These are phyloP conservation scores for Plasmodium reichenowi DNA, from an alignment of 169 alveolate species.

Conservation along the genomic window DNA sequence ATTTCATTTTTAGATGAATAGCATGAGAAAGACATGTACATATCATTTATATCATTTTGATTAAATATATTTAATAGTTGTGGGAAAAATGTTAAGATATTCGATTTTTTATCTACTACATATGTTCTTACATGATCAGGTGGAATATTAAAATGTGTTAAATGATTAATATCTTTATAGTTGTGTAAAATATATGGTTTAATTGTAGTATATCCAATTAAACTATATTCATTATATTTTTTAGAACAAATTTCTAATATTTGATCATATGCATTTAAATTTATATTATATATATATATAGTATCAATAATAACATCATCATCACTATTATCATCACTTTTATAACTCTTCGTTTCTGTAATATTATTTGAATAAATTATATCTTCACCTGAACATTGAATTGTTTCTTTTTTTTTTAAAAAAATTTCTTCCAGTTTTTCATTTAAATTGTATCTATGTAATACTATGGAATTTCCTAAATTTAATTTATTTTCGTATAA, in stretches of 20 bases:
- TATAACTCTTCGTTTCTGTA: not conserved
- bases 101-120: constrained; percentile 19
- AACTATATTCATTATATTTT: constrained; percentile 14
- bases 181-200: constrained; percentile 55
- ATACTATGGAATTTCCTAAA: constrained; percentile 18
- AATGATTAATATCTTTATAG: constrained; percentile 22
- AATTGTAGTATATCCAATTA: constrained; percentile 39
- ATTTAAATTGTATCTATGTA: constrained; percentile 17
- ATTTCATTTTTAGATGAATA: constrained; percentile 54
- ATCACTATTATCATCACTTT: not conserved
- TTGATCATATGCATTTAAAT: constrained; percentile 25
- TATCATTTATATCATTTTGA: constrained; percentile 1
- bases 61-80: constrained; percentile 5
- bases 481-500: constrained; percentile 26
- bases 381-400: constrained; percentile 51
- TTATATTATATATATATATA: constrained; percentile 24
- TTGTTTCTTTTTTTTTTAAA: constrained; percentile 35
- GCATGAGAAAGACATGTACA: constrained; percentile 36
- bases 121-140: constrained; percentile 59
- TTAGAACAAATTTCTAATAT: constrained; percentile 44
- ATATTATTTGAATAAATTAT: constrained; percentile 35
- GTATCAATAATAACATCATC: constrained; percentile 4
- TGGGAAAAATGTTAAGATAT: constrained; percentile 49
- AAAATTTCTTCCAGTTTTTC: constrained; percentile 16
- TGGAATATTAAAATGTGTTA: constrained; percentile 12